Percentiles rank a stretch among this genome's conserved stretches.
Conservation (phyloP, 164 flowering plant species). For the Dillenia turbinata region DNA sequence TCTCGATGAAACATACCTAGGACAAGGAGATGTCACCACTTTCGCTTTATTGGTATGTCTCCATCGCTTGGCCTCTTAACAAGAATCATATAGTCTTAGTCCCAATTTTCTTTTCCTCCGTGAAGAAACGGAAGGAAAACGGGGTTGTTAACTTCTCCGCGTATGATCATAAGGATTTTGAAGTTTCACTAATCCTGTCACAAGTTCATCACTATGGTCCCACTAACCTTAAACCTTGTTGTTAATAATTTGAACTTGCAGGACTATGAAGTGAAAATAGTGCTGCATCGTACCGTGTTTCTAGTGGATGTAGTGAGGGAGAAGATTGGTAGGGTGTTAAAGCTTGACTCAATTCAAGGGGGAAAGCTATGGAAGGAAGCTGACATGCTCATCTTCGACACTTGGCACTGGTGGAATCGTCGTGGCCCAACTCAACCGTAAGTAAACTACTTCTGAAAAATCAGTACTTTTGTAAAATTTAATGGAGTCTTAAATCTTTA, state of each 20-base stretch:
- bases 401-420: constrained; percentile 72
- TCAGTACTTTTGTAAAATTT: too few relatives aligned
- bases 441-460: background rate
- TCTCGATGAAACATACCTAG: constrained; percentile 10
- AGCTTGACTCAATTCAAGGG: constrained; percentile 39
- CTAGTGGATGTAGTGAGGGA: constrained; percentile 20
- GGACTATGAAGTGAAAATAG: constrained; percentile 26
- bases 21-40: constrained; percentile 22
- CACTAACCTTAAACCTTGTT: too few relatives aligned
- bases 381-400: constrained; percentile 54
- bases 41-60: constrained; percentile 35
- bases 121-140: too few relatives aligned
- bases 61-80: too few relatives aligned
- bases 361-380: constrained; percentile 40
- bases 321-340: constrained; percentile 36
- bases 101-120: background rate
- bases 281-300: constrained; percentile 7
- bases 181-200: too few relatives aligned
- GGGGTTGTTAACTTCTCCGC: too few relatives aligned
- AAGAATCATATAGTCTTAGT: background rate
- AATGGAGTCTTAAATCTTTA: too few relatives aligned
- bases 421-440: constrained; percentile 51
- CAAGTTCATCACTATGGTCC: too few relatives aligned
- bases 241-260: constrained; percentile 5
- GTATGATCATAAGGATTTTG: too few relatives aligned